These are phyloP conservation scores for Whalleya microplaca DNA, from an alignment of 2,329 filamentous ascomycete species.

Conservation along the genomic window DNA sequence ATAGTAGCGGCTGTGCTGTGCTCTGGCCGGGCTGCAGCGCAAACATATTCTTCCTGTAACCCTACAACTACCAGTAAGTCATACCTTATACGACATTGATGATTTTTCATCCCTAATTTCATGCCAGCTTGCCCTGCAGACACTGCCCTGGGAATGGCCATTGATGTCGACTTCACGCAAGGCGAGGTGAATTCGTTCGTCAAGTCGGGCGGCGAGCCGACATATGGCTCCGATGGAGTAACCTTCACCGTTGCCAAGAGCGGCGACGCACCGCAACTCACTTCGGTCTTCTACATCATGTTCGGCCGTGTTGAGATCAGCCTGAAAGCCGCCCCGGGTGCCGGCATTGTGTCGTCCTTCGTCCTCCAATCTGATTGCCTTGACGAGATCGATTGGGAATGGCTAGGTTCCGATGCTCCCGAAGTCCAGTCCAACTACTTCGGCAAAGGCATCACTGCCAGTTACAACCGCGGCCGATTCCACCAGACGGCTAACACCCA, in stretches of 20 bases:
- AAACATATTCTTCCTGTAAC: conserved; percentile 39
- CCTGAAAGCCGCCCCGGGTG: conserved; percentile 84
- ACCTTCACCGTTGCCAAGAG: conserved; percentile 77
- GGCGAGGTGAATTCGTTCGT: conserved; percentile 80
- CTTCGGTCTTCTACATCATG: conserved; percentile 98
- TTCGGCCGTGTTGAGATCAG: conserved; percentile 88
- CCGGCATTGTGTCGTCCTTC: conserved; percentile 89
- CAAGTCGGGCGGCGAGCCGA: conserved; percentile 66
- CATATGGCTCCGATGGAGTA: conserved; percentile 77
- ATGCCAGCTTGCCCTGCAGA: conserved; percentile 70
- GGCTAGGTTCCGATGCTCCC: conserved; percentile 76
- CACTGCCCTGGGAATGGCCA: conserved; percentile 80
- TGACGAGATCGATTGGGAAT: conserved; percentile 98
- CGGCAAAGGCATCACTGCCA: conserved; percentile 82
- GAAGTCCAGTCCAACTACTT: conserved; percentile 98
- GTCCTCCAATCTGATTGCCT: conserved; percentile 89
- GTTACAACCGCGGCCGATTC: conserved; percentile 87
- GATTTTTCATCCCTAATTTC: conserved; percentile 19
- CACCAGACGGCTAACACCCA: conserved; percentile 74
- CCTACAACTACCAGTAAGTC: conserved; percentile 35
- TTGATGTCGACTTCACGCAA: conserved; percentile 80
- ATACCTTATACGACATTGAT: neutral
- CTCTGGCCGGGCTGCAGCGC: conserved; percentile 28
- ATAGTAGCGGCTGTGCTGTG: conserved; percentile 27
- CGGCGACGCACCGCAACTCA: conserved; percentile 84